Percentiles rank a stretch among this genome's conserved stretches.
Evolutionary conservation across 257 asterid genomes (phyloP).

Genomic region (Solanum sitiens): DNA sequence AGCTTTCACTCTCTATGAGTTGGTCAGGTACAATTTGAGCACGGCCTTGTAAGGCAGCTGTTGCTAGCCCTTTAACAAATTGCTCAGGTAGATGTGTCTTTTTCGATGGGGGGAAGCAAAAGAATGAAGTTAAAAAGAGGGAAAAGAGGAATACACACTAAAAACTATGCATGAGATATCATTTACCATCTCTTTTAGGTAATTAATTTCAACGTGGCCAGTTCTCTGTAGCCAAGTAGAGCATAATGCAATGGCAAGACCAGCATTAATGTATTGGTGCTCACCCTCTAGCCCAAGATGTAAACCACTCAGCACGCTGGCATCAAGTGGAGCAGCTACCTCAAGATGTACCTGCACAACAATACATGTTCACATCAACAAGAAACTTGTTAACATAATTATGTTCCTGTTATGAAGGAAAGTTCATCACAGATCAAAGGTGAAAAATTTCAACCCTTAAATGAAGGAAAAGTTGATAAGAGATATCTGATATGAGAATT

Average conservation of each 20-base stretch:
- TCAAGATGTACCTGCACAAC: conserved; percentile 66
- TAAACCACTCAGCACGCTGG: conserved; percentile 45
- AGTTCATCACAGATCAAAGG: background rate
- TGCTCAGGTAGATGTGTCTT: conserved; percentile 86
- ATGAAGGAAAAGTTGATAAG: background rate
- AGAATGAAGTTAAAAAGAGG: background rate
- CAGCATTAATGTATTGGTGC: conserved; percentile 92
- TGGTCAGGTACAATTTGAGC: conserved; percentile 81
- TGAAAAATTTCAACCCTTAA: background rate
- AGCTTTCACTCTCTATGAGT: conserved; percentile 48
- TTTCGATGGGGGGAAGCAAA: background rate
- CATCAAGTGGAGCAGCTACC: conserved; percentile 70
- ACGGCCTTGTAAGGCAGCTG: conserved; percentile 84
- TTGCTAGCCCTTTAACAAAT: conserved; percentile 67
- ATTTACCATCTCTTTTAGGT: conserved; percentile 67
- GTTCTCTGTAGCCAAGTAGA: conserved; percentile 92
- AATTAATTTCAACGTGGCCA: conserved; percentile 68
- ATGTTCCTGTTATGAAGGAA: background rate
- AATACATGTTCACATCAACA: conserved; percentile 7
- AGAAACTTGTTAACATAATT: background rate
- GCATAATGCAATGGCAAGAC: conserved; percentile 87
- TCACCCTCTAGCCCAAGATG: conserved; percentile 96
- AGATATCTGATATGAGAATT: background rate
- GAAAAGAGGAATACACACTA: background rate
- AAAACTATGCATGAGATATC: conserved; percentile 1